These are phyloP conservation scores for Penicillium cataractarum DNA, from an alignment of 495 filamentous ascomycete species.

Conservation along the genomic window DNA sequence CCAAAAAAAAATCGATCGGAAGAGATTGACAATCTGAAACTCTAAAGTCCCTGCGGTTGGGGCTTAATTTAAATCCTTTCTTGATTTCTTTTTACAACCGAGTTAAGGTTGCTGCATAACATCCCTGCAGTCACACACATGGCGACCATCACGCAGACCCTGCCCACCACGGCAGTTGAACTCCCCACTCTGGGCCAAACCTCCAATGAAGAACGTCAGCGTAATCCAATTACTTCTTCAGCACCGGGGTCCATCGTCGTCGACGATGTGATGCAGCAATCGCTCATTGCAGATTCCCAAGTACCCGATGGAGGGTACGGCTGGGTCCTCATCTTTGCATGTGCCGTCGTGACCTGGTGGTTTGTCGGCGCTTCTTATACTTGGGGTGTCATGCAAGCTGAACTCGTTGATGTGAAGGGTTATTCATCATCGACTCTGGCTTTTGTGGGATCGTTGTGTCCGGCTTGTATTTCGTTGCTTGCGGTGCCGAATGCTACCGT, in stretches of 20 bases:
- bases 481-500: constrained; percentile 54
- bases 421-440: constrained; percentile 54
- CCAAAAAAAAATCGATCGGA: too few species aligned
- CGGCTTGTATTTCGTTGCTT: constrained; percentile 51
- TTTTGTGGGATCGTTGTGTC: constrained; percentile 58
- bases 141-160: constrained; percentile 23
- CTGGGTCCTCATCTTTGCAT: constrained; percentile 58
- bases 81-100: not conserved
- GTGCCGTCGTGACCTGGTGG: constrained; percentile 58
- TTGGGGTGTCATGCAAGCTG: constrained; percentile 63
- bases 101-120: not conserved
- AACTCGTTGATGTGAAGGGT: constrained; percentile 49
- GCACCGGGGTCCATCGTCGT: constrained; percentile 1
- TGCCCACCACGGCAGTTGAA: constrained; percentile 27
- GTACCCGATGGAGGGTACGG: constrained; percentile 63
- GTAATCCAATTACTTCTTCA: constrained; percentile 14
- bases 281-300: constrained; percentile 48
- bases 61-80: not conserved
- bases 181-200: constrained; percentile 16
- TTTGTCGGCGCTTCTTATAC: constrained; percentile 54
- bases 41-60: not conserved
- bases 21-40: not conserved
- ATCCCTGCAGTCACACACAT: constrained; percentile 9
- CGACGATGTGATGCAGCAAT: constrained; percentile 53
- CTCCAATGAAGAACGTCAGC: constrained; percentile 20